These are phyloP conservation scores for Solanum phureja DNA, from an alignment of 257 asterid genomes.

Conservation along the genomic window DNA sequence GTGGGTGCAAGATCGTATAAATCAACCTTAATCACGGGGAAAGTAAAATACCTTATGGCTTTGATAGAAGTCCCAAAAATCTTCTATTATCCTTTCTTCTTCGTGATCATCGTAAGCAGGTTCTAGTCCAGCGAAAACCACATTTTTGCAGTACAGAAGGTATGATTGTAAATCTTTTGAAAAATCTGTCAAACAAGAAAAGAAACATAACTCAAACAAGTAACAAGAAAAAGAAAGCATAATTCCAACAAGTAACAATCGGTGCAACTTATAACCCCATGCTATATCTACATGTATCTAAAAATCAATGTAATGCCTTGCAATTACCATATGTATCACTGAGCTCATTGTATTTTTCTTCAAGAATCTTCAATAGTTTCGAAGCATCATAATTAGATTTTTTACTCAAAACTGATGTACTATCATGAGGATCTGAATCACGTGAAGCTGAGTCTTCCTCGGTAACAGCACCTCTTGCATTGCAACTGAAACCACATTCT, in stretches of 20 bases:
- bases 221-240: neutral
- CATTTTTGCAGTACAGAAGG: constrained; percentile 60
- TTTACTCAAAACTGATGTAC: constrained; percentile 9
- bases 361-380: constrained; percentile 45
- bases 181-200: constrained; percentile 36
- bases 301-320: neutral
- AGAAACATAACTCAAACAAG: neutral
- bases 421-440: constrained; percentile 6
- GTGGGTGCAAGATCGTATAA: neutral
- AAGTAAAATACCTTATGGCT: constrained; percentile 33
- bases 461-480: constrained; percentile 3
- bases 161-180: constrained; percentile 44
- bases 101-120: constrained; percentile 40
- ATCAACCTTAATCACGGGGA: neutral
- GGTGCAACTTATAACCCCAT: neutral
- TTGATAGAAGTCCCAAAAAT: constrained; percentile 49
- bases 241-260: neutral
- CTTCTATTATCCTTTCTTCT: constrained; percentile 39
- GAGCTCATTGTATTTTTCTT: constrained; percentile 38
- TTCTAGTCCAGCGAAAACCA: constrained; percentile 50
- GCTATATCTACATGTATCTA: neutral
- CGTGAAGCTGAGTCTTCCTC: constrained; percentile 9
- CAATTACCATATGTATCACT: constrained; percentile 43
- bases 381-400: constrained; percentile 23
- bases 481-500: neutral